Evolutionary conservation across 2,329 filamentous ascomycete species (phyloP).

Genomic region (Monilinia polystroma): DNA sequence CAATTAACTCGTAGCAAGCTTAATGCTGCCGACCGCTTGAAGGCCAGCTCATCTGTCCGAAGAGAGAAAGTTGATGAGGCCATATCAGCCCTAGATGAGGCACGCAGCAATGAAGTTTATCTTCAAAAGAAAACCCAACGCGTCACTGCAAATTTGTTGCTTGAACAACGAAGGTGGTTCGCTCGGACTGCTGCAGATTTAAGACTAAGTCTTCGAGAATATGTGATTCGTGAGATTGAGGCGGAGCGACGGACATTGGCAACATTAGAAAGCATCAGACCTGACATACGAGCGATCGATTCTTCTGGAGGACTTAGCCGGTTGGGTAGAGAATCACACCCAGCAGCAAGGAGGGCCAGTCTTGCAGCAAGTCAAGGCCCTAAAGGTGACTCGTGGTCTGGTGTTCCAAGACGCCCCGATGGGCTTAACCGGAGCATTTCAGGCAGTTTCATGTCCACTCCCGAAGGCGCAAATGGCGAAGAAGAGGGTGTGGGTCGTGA

Average conservation of each 20-base stretch:
- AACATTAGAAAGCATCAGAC: constrained; percentile 87
- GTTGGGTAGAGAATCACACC: constrained; percentile 84
- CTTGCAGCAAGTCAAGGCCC: constrained; percentile 88
- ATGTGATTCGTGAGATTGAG: constrained; percentile 92
- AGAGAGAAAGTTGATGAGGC: constrained; percentile 97
- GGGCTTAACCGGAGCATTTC: constrained; percentile 76
- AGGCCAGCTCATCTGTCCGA: constrained; percentile 80
- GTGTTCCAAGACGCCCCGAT: constrained; percentile 75
- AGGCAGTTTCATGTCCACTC: constrained; percentile 64
- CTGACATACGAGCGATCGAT: constrained; percentile 92
- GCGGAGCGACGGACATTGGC: constrained; percentile 88
- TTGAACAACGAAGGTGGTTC: constrained; percentile 91
- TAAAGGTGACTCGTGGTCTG: constrained; percentile 98
- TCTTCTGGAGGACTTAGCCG: constrained; percentile 84
- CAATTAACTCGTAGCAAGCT: constrained; percentile 79
- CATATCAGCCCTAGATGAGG: constrained; percentile 87
- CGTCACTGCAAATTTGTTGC: constrained; percentile 83
- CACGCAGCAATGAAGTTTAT: constrained; percentile 75
- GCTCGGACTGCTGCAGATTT: constrained; percentile 81
- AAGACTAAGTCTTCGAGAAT: constrained; percentile 81
- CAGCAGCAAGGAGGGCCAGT: constrained; percentile 67
- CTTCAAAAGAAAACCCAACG: constrained; percentile 82
- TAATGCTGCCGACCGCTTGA: constrained; percentile 83
- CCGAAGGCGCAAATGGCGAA: constrained; percentile 61
- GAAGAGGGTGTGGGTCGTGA: constrained; percentile 43